A percentile compares a stretch with the other conserved stretches of the same genome.
Conservation (phyloP, 306 rosid genomes). For the Canavalia gladiata region DNA sequence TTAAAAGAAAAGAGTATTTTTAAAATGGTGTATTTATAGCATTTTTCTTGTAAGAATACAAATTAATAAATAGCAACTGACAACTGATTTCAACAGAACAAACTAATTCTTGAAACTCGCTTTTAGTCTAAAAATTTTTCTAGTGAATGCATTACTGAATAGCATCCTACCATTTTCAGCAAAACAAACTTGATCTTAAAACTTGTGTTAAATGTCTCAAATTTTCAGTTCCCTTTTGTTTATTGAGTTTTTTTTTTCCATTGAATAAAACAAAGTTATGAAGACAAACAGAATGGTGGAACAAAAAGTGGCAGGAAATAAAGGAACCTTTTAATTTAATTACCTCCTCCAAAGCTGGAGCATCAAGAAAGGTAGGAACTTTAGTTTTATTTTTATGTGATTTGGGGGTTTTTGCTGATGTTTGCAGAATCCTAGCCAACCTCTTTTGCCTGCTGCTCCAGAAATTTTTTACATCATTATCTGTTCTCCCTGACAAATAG, state of each 20-base stretch:
- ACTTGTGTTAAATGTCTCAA: neutral
- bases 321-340: neutral
- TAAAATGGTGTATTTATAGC: no score
- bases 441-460: slow-evolving; percentile 98
- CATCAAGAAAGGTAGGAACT: slow-evolving; percentile 42
- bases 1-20: no score
- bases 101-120: slow-evolving; percentile 1
- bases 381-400: slow-evolving; percentile 59
- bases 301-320: neutral
- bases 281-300: neutral
- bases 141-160: neutral
- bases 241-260: neutral
- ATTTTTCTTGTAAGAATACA: no score
- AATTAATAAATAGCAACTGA: neutral
- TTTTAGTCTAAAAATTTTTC: neutral
- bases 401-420: slow-evolving; percentile 61
- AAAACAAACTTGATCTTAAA: neutral
- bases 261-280: neutral
- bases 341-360: slow-evolving; percentile 65
- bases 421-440: slow-evolving; percentile 74
- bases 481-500: slow-evolving; percentile 79
- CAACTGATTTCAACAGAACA: neutral
- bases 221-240: neutral
- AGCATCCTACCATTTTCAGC: neutral
- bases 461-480: slow-evolving; percentile 94